phyloP scores from a whole-genome alignment of 2,329 filamentous ascomycete species.

The Claviceps citrina region DNA sequence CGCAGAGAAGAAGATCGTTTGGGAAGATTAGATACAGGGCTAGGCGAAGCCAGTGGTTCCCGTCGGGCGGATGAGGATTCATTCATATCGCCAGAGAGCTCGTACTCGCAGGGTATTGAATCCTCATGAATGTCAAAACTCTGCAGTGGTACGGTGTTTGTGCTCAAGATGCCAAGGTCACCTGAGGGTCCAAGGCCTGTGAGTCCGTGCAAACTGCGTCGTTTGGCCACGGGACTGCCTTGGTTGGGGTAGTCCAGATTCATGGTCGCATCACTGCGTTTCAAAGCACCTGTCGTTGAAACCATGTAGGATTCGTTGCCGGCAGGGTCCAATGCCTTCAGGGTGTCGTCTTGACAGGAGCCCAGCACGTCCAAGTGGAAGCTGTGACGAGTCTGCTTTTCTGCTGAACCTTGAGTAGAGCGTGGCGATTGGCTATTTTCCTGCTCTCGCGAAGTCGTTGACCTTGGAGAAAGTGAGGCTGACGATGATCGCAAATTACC shows the following conservation, averaged over 20 bases:
- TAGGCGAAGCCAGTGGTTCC: slow-evolving; percentile 29
- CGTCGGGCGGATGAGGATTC: slow-evolving; percentile 8
- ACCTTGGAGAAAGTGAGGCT: slow-evolving; percentile 23
- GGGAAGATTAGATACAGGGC: slow-evolving; percentile 39
- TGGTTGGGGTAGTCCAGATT: slow-evolving; percentile 64
- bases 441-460: slow-evolving; percentile 25
- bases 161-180: slow-evolving; percentile 65
- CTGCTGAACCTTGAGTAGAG: slow-evolving; percentile 19
- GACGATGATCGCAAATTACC: slow-evolving; percentile 46
- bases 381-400: slow-evolving; percentile 37
- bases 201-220: slow-evolving; percentile 70
- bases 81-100: slow-evolving; percentile 27
- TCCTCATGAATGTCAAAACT: slow-evolving; percentile 40
- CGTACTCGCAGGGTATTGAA: slow-evolving; percentile 31
- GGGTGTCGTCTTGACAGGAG: slow-evolving; percentile 33
- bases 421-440: slow-evolving; percentile 26
- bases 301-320: slow-evolving; percentile 19
- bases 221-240: slow-evolving; percentile 79
- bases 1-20: slow-evolving; percentile 64
- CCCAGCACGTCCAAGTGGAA: slow-evolving; percentile 42
- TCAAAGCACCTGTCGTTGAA: slow-evolving; percentile 58
- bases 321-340: slow-evolving; percentile 33
- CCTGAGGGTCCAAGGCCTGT: slow-evolving; percentile 40
- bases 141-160: slow-evolving; percentile 24
- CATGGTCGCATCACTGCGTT: slow-evolving; percentile 83